A percentile compares a stretch with the other conserved stretches of the same genome.
These are phyloP conservation scores for Spongospora subterranea DNA, from an alignment of 208 protist species.

Conservation along the genomic window DNA sequence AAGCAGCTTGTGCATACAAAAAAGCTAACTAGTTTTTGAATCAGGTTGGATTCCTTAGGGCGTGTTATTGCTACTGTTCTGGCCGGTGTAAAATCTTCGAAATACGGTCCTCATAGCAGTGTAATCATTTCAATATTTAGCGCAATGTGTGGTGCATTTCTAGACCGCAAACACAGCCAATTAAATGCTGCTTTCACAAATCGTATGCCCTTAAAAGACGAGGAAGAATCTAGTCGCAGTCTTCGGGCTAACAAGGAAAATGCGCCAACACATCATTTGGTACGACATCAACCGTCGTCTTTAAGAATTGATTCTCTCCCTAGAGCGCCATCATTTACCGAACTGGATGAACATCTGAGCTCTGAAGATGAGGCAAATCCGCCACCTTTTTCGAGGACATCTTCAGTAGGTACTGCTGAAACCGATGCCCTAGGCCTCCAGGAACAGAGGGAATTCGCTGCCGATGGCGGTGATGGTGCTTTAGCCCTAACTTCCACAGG, in stretches of 20 bases:
- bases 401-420: no score
- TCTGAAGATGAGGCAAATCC: no score
- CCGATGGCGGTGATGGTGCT: no score
- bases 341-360: neutral
- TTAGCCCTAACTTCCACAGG: neutral
- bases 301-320: neutral
- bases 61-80: conserved; percentile 24
- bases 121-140: conserved; percentile 12
- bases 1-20: no score
- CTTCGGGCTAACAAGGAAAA: neutral
- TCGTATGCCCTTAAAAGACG: neutral
- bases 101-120: neutral
- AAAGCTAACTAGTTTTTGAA: no score
- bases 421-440: no score
- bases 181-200: neutral
- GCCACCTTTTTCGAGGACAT: no score
- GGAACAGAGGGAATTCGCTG: no score
- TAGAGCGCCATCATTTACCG: neutral
- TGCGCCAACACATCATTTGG: neutral
- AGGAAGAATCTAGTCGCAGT: no score
- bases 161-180: conserved; percentile 38
- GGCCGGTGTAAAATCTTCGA: neutral
- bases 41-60: conserved; percentile 27
- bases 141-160: neutral
- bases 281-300: neutral